Conservation (phyloP, 2,329 filamentous ascomycete genomes). For the Berkeleyomyces basicola region DNA sequence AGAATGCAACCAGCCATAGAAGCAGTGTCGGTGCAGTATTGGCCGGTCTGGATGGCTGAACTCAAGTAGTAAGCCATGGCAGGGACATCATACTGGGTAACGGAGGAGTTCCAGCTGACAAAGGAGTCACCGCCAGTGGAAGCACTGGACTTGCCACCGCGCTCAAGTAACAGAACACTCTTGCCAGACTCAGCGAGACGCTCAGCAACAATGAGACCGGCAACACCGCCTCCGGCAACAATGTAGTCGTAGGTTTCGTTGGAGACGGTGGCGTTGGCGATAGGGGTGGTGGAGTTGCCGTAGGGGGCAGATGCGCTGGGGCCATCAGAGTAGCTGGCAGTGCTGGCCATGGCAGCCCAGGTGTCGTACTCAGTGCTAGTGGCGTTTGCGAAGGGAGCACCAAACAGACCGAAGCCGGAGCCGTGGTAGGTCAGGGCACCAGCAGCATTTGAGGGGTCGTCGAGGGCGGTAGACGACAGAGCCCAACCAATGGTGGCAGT, state of each 20-base stretch:
- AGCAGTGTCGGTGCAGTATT: conserved; percentile 51
- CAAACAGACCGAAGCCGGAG: conserved; percentile 24
- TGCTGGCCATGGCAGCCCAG: conserved; percentile 16
- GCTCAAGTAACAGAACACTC: conserved; percentile 48
- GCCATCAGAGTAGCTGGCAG: conserved; percentile 8
- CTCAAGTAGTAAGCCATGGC: conserved; percentile 53
- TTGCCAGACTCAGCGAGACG: conserved; percentile 31
- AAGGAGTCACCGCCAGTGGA: conserved; percentile 44
- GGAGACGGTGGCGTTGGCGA: conserved; percentile 28
- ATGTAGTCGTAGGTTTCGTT: conserved; percentile 24
- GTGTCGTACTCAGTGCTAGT: conserved; percentile 18
- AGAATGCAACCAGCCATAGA: conserved; percentile 58
- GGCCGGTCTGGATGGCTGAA: conserved; percentile 43
- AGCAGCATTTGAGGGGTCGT: conserved; percentile 19
- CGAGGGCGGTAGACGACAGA: conserved; percentile 21
- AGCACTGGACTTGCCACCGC: conserved; percentile 43
- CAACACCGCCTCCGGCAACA: conserved; percentile 21
- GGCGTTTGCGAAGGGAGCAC: conserved; percentile 23
- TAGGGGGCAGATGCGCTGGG: conserved; percentile 27
- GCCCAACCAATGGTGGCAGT: conserved; percentile 25
- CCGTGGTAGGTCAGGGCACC: conserved; percentile 25
- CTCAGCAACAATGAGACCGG: conserved; percentile 21
- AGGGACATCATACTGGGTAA: conserved; percentile 56
- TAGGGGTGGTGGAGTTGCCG: conserved; percentile 36
- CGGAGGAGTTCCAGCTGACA: conserved; percentile 43